Evolutionary conservation across 129 eudicot species (phyloP).

Genomic region (Glebionis coronaria): DNA sequence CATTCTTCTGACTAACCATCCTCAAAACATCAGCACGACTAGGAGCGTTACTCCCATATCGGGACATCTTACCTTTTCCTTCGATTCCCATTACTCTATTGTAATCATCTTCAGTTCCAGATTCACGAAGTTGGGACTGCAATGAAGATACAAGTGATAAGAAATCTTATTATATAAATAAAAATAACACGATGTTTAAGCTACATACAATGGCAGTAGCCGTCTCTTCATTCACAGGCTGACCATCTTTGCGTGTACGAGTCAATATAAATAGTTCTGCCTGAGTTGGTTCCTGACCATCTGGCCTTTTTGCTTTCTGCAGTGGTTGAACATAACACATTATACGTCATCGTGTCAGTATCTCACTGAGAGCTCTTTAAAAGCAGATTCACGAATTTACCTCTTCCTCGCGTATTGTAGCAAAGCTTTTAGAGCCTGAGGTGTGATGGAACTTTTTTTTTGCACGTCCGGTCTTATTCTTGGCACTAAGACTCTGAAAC

Average conservation of each 20-base stretch:
- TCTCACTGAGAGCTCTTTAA: neutral
- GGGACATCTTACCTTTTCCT: slow-evolving; percentile 26
- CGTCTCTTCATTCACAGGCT: slow-evolving; percentile 53
- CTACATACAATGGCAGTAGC: slow-evolving; percentile 46
- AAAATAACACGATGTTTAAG: neutral
- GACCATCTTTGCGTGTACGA: slow-evolving; percentile 54
- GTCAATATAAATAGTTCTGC: slow-evolving; percentile 55
- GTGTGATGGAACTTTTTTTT: slow-evolving; percentile 38
- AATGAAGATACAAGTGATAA: slow-evolving; percentile 8
- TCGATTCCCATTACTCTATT: slow-evolving; percentile 35
- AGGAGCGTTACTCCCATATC: slow-evolving; percentile 30
- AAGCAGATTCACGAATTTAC: slow-evolving; percentile 23
- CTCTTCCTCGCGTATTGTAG: slow-evolving; percentile 48
- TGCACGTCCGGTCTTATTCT: slow-evolving; percentile 49
- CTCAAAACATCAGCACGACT: slow-evolving; percentile 38
- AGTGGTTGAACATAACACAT: slow-evolving; percentile 1
- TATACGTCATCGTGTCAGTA: neutral
- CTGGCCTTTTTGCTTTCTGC: slow-evolving; percentile 46
- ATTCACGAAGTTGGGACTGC: slow-evolving; percentile 48
- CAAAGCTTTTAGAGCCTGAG: slow-evolving; percentile 58
- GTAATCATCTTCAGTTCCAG: slow-evolving; percentile 30
- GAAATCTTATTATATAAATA: neutral
- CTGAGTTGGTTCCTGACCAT: slow-evolving; percentile 50
- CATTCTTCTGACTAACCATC: slow-evolving; percentile 38
- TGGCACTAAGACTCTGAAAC: slow-evolving; percentile 42